A percentile compares a stretch with the other conserved stretches of the same genome.
phyloP scores from a whole-genome alignment of 805 yeast genomes.

The Dipodascopsis tothii region DNA sequence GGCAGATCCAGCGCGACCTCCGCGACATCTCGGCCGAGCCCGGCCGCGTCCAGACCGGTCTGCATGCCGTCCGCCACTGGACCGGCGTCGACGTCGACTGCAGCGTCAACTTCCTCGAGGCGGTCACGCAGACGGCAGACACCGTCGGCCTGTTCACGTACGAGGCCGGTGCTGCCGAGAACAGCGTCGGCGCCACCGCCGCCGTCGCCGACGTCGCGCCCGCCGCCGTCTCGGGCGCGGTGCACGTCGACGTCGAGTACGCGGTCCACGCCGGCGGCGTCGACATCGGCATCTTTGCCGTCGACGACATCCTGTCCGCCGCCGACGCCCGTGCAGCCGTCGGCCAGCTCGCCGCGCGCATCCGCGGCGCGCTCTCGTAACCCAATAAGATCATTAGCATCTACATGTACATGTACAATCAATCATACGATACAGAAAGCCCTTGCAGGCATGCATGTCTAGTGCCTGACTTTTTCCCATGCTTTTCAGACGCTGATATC shows the following conservation, averaged over 20 bases:
- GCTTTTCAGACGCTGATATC: neutral
- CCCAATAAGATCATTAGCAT: too few species aligned
- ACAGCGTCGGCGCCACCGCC: too few species aligned
- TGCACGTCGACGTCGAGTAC: conserved; percentile 21
- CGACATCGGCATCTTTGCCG: conserved; percentile 23
- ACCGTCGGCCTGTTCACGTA: neutral
- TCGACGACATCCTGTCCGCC: too few species aligned
- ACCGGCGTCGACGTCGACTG: conserved; percentile 17
- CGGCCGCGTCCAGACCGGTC: conserved; percentile 10
- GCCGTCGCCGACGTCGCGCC: too few species aligned
- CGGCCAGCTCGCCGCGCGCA: too few species aligned
- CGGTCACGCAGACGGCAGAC: conserved; percentile 3
- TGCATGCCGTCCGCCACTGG: conserved; percentile 15
- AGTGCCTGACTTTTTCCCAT: neutral
- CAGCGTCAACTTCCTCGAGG: conserved; percentile 18
- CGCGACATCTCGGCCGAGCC: conserved; percentile 5
- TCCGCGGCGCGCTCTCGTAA: too few species aligned
- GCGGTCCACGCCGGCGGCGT: conserved; percentile 7
- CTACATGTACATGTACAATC: too few species aligned
- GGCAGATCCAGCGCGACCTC: conserved; percentile 8
- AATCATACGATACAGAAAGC: too few species aligned
- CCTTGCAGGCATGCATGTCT: neutral
- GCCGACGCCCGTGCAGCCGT: too few species aligned
- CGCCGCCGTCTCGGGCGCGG: neutral
- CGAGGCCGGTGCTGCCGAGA: too few species aligned